Evolutionary conservation across 2,329 filamentous ascomycete genomes (phyloP).

Genomic region (Reticulascus tulasneorum): DNA sequence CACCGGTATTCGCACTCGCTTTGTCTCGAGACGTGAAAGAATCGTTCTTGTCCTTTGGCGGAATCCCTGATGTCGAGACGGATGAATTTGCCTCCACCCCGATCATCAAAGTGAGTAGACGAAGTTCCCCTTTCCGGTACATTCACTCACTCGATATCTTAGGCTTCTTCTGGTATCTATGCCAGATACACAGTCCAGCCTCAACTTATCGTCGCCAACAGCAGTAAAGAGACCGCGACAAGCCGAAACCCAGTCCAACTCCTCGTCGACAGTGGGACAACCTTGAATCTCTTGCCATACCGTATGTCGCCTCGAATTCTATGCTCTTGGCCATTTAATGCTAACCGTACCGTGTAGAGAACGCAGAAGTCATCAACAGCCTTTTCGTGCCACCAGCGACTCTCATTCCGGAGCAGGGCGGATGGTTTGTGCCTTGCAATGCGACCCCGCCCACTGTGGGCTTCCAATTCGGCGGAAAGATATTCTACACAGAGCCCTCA

Average conservation of each 20-base stretch:
- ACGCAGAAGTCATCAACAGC: slow-evolving; percentile 19
- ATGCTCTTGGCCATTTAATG: not conserved
- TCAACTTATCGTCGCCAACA: slow-evolving; percentile 18
- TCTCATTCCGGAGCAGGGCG: slow-evolving; percentile 2
- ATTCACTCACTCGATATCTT: not conserved
- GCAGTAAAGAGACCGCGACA: slow-evolving; percentile 9
- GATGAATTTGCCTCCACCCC: slow-evolving; percentile 21
- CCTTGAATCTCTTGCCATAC: slow-evolving; percentile 24
- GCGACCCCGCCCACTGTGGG: slow-evolving; percentile 23
- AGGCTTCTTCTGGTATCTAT: slow-evolving; percentile 9
- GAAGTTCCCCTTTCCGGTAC: not conserved
- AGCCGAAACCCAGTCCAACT: slow-evolving; percentile 17
- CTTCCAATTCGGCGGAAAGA: too few relatives aligned
- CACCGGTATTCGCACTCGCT: slow-evolving; percentile 25
- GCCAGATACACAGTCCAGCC: slow-evolving; percentile 24
- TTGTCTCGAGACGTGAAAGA: slow-evolving; percentile 25
- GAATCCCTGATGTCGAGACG: slow-evolving; percentile 24
- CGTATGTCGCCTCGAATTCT: too few relatives aligned
- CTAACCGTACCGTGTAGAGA: not conserved
- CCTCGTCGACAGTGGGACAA: slow-evolving; percentile 28
- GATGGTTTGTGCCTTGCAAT: slow-evolving; percentile 22
- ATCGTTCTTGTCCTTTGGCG: slow-evolving; percentile 27
- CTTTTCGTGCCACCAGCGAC: slow-evolving; percentile 20
- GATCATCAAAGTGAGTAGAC: slow-evolving; percentile 19
- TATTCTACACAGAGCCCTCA: too few relatives aligned